Conservation (phyloP, 2,329 filamentous ascomycete genomes). For the Helotiales sp. region DNA sequence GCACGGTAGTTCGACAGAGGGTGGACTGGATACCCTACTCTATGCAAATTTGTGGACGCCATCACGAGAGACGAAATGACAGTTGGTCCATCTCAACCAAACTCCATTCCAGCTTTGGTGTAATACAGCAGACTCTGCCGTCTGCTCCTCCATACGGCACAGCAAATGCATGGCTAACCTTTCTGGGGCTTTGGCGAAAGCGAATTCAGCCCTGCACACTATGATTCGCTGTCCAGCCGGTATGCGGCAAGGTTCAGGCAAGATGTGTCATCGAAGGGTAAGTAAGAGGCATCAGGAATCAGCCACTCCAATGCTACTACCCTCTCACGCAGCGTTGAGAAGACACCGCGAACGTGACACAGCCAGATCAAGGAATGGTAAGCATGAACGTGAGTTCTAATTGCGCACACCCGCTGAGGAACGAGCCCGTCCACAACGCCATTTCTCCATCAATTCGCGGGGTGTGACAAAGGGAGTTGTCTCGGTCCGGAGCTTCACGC, state of each 20-base stretch:
- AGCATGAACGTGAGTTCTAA: not conserved
- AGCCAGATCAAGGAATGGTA: not conserved
- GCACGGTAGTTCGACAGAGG: not conserved
- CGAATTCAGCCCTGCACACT: not conserved
- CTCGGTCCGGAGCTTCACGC: not conserved
- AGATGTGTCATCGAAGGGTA: not conserved
- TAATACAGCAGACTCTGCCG: not conserved
- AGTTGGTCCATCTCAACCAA: too few relatives aligned
- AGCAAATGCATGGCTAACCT: slow-evolving; percentile 8
- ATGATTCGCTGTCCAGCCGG: not conserved
- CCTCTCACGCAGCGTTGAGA: slow-evolving; percentile 6
- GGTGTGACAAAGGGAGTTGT: not conserved
- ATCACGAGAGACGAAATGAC: too few relatives aligned
- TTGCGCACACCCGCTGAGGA: too few relatives aligned
- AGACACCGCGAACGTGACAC: not conserved
- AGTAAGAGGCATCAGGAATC: not conserved
- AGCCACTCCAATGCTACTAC: not conserved
- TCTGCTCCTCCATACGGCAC: not conserved
- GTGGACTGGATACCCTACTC: too few relatives aligned
- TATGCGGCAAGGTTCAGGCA: not conserved
- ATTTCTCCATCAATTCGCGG: not conserved
- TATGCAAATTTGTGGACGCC: too few relatives aligned
- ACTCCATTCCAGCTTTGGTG: too few relatives aligned
- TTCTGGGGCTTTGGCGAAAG: slow-evolving; percentile 16
- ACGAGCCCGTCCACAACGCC: not conserved